Evolutionary conservation across 306 rosid genomes (phyloP), one percentile per base, ranked within the genome.

Genomic region (Prosopis cineraria): DNA sequence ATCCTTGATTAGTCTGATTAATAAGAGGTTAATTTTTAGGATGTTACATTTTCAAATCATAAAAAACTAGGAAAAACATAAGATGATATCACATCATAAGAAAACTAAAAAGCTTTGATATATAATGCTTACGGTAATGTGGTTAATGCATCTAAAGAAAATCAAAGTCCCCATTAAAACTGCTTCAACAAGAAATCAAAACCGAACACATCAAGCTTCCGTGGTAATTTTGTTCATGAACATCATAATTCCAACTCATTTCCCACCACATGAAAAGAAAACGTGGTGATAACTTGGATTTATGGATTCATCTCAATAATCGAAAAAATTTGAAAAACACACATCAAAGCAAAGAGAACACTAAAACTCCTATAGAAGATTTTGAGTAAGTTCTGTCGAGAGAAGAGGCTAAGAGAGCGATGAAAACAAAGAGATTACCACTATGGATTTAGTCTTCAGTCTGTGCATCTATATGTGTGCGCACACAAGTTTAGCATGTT

Each of bases 121-220:
- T n/a, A n/a, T n/a, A n/a, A n/a, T n/a, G n/a, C n/a, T n/a, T n/a
- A n/a, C n/a, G n/a, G n/a, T n/a, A n/a, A n/a, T n/a, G n/a, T n/a
- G n/a, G n/a, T n/a, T n/a, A n/a, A n/a, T n/a, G n/a, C n/a, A n/a
- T n/a, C n/a, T n/a, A n/a, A n/a, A n/a, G n/a, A n/a, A n/a, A n/a
- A n/a, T n/a, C n/a, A n/a, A n/a, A n/a, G n/a, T 70, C 36, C 86
- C 86, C 86, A 83, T 83, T 19, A 44, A 50, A 60, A 48, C 69
- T 44, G 68, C 71, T 72, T 55, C 67, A 72, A 72, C 40, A 25
- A 29, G 33, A 60, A 60, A 76, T 60, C 45, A 71, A 62, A 37
- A 50, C 31, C 53, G 65, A 40, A 36, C n/a, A 70, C 44, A 34
- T 52, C 64, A 66, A 70, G 40, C 70, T 64, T 65, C 81, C 14